Evolutionary conservation across 2,329 filamentous ascomycete species (phyloP), one percentile per base, ranked within the genome.

Genomic region (Aspergillus tubingensis): DNA sequence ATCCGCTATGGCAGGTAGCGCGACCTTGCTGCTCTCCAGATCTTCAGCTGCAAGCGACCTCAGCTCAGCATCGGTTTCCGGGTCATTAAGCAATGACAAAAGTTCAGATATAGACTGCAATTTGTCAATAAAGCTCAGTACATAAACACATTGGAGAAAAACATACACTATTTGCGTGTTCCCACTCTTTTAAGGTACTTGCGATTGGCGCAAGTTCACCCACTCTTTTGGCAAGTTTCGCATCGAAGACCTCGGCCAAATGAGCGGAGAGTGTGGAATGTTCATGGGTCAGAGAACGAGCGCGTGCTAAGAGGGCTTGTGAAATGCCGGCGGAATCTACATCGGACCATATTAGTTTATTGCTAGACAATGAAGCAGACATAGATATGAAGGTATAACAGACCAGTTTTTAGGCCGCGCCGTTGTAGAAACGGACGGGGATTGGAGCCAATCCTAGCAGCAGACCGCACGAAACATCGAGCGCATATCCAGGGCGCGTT

Each of bases 1-100:
- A 39, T 83, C 83, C 0, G 87, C 87, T 25, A 96, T 84, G 0
- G 78, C 72, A 2, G 84, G 81, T 23, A 97, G 83, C 60, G 85
- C 81, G 5, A 82, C 77, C 15, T 83, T 80, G 10, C 91, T 92
- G 2, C 83, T 76, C n/a, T 81, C 79, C 8, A 98, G 82, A 73
- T 99, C 95, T 57, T 88, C 84, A 43, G 81, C 74, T 6, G 87
- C 87, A 48, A 89, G 79, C 30, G 81, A 77, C 57, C 81, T 82
- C 60, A 90, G 77, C 68, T 88, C 86, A 1, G 81, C 67, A 66
- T 89, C 86, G 63, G 85, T 83, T 19, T 78, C 74, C 2, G 82
- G 78, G 65, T 96, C 92, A n/a, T 83, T 79, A 10, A 96, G 88
- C 56, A 99, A 83, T 8, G 88, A 82, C 10, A 88, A 86, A 55